These are phyloP conservation scores for Eutypa lata DNA, from an alignment of 2,329 filamentous ascomycete genomes.

Conservation along the genomic window DNA sequence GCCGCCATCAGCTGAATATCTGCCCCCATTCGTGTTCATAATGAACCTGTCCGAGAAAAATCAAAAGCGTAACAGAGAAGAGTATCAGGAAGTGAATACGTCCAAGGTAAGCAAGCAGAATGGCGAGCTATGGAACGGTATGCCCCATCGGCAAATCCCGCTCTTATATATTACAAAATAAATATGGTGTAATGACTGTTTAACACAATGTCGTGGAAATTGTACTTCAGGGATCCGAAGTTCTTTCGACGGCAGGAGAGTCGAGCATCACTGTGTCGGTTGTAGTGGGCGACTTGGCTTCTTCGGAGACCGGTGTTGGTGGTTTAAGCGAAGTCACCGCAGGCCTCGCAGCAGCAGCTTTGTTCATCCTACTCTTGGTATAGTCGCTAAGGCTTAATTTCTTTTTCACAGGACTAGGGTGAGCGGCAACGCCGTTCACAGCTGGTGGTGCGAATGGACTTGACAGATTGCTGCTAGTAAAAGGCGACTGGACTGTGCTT, in stretches of 20 bases:
- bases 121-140: background rate
- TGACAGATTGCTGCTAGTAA: conserved; percentile 36
- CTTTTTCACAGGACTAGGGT: conserved; percentile 63
- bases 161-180: conserved; percentile 36
- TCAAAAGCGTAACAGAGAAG: background rate
- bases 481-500: conserved; percentile 48
- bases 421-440: conserved; percentile 41
- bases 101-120: background rate
- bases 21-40: background rate
- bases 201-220: background rate
- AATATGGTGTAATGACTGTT: conserved; percentile 3
- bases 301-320: conserved; percentile 34
- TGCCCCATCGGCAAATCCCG: conserved; percentile 8
- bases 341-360: conserved; percentile 45
- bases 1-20: background rate
- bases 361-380: conserved; percentile 56
- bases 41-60: background rate
- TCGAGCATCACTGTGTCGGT: conserved; percentile 33
- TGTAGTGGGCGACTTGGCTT: conserved; percentile 35
- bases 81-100: background rate
- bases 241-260: conserved; percentile 29
- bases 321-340: conserved; percentile 35
- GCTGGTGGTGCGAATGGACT: conserved; percentile 41
- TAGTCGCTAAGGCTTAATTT: conserved; percentile 67
- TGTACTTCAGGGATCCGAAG: conserved; percentile 15